These are phyloP conservation scores for Grammothele lineata DNA, from an alignment of 768 basidiomycete species.

Conservation along the genomic window DNA sequence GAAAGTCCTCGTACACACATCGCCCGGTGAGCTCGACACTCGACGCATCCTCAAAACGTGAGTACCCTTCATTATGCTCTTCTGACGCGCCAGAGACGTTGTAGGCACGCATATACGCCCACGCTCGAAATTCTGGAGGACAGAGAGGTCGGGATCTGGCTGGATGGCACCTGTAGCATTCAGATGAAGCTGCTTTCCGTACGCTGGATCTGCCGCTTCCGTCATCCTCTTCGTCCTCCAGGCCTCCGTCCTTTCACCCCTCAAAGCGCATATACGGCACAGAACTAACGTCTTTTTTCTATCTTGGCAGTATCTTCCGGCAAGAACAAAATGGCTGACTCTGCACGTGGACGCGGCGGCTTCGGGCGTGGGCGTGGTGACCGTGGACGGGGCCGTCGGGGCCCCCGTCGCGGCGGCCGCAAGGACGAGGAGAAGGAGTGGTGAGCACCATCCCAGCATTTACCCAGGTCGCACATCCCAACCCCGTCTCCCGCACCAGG, in stretches of 20 bases:
- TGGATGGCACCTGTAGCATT: constrained; percentile 10
- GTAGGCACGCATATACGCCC: neutral
- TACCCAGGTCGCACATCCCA: constrained; percentile 2
- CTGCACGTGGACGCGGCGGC: constrained; percentile 80
- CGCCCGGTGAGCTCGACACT: constrained; percentile 26
- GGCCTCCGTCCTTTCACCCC: neutral
- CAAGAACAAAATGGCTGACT: constrained; percentile 67
- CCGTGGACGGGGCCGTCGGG: constrained; percentile 57
- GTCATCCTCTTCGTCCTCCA: constrained; percentile 16
- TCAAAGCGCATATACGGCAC: too few species aligned
- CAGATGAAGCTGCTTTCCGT: constrained; percentile 13
- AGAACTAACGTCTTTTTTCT: neutral
- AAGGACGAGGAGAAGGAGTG: constrained; percentile 99
- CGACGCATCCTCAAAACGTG: constrained; percentile 33
- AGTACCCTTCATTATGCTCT: constrained; percentile 25
- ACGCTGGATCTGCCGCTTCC: neutral
- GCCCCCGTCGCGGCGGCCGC: constrained; percentile 92
- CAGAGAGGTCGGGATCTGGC: neutral
- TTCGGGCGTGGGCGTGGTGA: constrained; percentile 84
- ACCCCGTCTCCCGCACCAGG: constrained; percentile 39
- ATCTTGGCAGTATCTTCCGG: constrained; percentile 15
- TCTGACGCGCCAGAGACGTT: neutral
- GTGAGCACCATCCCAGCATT: constrained; percentile 41
- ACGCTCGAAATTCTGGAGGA: neutral
- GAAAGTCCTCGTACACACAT: constrained; percentile 16